phyloP scores from a whole-genome alignment of 2,329 filamentous ascomycete species.

The Myotisia sp. region DNA sequence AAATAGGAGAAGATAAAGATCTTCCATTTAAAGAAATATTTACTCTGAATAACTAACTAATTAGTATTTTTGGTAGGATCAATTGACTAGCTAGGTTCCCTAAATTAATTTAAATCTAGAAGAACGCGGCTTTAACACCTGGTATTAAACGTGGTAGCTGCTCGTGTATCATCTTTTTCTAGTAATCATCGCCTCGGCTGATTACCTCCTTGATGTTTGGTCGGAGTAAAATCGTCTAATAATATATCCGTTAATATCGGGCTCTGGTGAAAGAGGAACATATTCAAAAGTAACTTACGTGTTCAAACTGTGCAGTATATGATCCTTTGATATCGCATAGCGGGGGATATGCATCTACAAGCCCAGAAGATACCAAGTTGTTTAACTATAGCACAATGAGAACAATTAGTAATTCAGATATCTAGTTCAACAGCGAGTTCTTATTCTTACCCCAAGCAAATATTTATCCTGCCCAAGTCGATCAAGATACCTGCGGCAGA shows the following conservation, averaged over 20 bases:
- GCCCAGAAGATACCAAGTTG: constrained; percentile 64
- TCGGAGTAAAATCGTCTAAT: constrained; percentile 58
- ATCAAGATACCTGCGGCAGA: constrained; percentile 80
- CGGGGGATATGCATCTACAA: constrained; percentile 83
- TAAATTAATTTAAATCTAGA: no score
- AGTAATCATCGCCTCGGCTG: constrained; percentile 75
- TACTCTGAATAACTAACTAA: no score
- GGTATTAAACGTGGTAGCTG: no score
- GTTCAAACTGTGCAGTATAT: constrained; percentile 88
- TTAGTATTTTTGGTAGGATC: no score
- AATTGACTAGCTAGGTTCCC: no score
- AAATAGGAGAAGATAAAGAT: no score
- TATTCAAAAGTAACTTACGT: constrained; percentile 46
- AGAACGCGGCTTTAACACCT: no score
- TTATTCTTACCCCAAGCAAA: constrained; percentile 62
- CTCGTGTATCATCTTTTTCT: no score
- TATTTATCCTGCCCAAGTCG: constrained; percentile 92
- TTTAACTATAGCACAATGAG: constrained; percentile 50
- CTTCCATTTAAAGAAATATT: no score
- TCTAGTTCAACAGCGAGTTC: neutral
- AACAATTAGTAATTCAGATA: constrained; percentile 1
- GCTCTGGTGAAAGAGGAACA: neutral
- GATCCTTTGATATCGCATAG: constrained; percentile 85
- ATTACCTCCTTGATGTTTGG: constrained; percentile 78
- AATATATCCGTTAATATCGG: constrained; percentile 13